Percentiles rank a stretch among this genome's conserved stretches.
These are phyloP conservation scores for Aegilops sharonensis DNA, from an alignment of 176 grass and related monocot genomes.

Conservation along the genomic window DNA sequence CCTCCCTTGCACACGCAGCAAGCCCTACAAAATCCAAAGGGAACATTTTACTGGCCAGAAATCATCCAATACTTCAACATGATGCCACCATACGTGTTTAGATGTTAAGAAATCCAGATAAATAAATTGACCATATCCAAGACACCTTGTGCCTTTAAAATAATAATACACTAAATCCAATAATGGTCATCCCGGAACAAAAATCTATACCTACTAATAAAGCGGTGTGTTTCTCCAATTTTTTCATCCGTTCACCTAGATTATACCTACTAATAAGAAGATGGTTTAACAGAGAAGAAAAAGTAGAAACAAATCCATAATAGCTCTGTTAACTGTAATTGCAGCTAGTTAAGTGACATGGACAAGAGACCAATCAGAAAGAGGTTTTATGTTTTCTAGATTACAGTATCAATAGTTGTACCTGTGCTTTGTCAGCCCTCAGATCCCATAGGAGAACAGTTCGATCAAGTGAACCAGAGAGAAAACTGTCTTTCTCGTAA, in stretches of 20 bases:
- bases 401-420: conserved; percentile 27
- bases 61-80: neutral
- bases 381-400: neutral
- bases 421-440: conserved; percentile 91
- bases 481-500: conserved; percentile 71
- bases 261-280: neutral
- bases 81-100: neutral
- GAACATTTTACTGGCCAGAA: conserved; percentile 16
- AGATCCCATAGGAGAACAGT: conserved; percentile 91
- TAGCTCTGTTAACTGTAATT: neutral
- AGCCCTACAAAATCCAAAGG: conserved; percentile 54
- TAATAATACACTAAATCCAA: neutral
- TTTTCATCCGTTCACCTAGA: no score
- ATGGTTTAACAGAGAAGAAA: neutral
- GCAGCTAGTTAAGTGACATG: neutral
- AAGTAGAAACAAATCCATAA: neutral
- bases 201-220: neutral
- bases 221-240: no score
- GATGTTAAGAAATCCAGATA: neutral
- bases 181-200: neutral
- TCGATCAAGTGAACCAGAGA: conserved; percentile 93
- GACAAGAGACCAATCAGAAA: neutral
- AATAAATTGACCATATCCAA: neutral
- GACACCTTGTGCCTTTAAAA: neutral
- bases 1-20: conserved; percentile 81